Evolutionary conservation across 768 basidiomycete genomes (phyloP).

Genomic region (Agaricus subrufescens): DNA sequence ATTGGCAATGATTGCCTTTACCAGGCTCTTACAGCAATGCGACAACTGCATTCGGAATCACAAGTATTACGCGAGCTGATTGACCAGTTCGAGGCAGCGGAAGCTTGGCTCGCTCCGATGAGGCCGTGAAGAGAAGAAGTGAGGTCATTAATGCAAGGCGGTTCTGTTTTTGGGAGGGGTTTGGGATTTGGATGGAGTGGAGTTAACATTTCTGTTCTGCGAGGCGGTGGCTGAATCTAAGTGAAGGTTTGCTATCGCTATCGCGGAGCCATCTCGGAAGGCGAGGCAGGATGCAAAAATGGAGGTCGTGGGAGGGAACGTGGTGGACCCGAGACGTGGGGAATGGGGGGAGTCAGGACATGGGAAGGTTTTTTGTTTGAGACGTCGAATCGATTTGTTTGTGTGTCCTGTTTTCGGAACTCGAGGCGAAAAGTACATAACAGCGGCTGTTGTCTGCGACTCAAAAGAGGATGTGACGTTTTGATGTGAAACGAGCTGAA

Average conservation of each 20-base stretch:
- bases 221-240: not conserved
- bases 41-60: conserved; percentile 80
- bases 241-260: not conserved
- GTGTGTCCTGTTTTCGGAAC: conserved; percentile 2
- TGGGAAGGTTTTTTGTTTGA: conserved; percentile 1
- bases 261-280: conserved; percentile 11
- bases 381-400: conserved; percentile 4
- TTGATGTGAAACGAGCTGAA: not conserved
- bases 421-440: not conserved
- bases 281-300: conserved; percentile 11
- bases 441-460: not conserved
- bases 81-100: conserved; percentile 94
- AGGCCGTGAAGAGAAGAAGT: conserved; percentile 50
- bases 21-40: conserved; percentile 79
- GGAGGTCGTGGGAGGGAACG: conserved; percentile 12
- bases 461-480: not conserved
- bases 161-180: not conserved
- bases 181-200: not conserved
- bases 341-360: not conserved
- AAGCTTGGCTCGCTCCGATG: conserved; percentile 92
- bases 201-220: not conserved
- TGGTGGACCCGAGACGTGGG: conserved; percentile 11
- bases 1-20: conserved; percentile 10
- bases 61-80: conserved; percentile 83
- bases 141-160: not conserved